These are phyloP conservation scores for Paracoccidioides brasiliensis DNA, from an alignment of 2,329 filamentous ascomycete genomes.

Conservation along the genomic window DNA sequence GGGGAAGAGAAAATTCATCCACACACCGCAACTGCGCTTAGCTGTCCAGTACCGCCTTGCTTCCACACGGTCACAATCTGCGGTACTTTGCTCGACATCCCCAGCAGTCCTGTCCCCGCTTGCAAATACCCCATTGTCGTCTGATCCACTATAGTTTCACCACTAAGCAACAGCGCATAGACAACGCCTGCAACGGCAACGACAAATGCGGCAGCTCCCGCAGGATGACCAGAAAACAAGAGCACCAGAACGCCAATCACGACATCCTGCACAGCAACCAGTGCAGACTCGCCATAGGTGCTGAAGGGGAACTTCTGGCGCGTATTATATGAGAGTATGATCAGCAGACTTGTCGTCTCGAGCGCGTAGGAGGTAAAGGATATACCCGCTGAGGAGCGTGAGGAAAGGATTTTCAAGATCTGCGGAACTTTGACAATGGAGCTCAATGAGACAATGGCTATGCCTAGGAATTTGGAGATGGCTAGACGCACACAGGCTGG, in stretches of 20 bases:
- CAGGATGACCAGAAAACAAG: conserved; percentile 59
- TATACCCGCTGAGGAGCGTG: conserved; percentile 68
- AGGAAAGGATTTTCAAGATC: conserved; percentile 78
- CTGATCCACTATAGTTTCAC: conserved; percentile 49
- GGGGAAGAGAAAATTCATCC: not conserved
- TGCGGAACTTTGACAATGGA: conserved; percentile 94
- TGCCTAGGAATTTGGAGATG: conserved; percentile 81
- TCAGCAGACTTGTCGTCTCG: conserved; percentile 77
- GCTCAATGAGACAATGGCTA: conserved; percentile 83
- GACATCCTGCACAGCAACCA: conserved; percentile 87
- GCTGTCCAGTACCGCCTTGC: conserved; percentile 80
- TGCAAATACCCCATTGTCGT: conserved; percentile 61
- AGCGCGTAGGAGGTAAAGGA: conserved; percentile 85
- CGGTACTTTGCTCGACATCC: conserved; percentile 82
- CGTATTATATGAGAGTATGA: conserved; percentile 82
- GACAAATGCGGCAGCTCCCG: conserved; percentile 62
- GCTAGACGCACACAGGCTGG: conserved; percentile 74
- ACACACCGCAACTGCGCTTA: conserved; percentile 89
- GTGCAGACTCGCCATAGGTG: conserved; percentile 87
- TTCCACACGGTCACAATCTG: conserved; percentile 80
- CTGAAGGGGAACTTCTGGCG: conserved; percentile 88
- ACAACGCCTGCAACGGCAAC: conserved; percentile 58
- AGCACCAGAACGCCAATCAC: conserved; percentile 78
- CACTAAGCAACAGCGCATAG: conserved; percentile 54
- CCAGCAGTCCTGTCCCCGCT: conserved; percentile 67